Evolutionary conservation across 352 stramenopile species (phyloP), one percentile per base, ranked within the genome.

Genomic region (Pythium aquatile): DNA sequence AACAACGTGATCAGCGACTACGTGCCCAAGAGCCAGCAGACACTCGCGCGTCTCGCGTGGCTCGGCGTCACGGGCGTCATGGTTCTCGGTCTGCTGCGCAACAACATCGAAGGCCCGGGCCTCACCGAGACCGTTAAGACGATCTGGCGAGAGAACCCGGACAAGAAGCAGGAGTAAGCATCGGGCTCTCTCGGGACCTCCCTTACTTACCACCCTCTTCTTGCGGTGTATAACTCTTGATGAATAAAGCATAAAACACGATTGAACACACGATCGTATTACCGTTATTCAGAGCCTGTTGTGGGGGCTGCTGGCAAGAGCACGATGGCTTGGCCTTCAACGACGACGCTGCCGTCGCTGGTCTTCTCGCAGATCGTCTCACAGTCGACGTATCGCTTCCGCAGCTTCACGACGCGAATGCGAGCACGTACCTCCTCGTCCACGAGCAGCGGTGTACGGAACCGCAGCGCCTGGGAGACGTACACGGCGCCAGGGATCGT

Each of bases 1-100:
- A 98, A 98, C 81, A 91, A 96, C 72, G 92, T 98, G 60, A 89
- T 93, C 53, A 96, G 89, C 37, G 94, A 98, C 78, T 98, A 98
- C 74, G 90, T 96, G 65, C 93, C 94, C 30, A 97, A 97, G 74
- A 61, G 65, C n/a, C 46, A 66, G 55, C 70, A 74, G 52, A 83
- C 79, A 61, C 69, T 91, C 9, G 75, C 66, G 53, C 85, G 88
- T 67, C 60, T 93, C 42, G 80, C 69, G 52, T 81, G 83, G 74
- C 72, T 96, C 49, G 87, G 79, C 35, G 81, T 81, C 62, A 94
- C 87, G 13, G 81, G 78, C 47, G 67, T 96, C 65, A 88, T 92
- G 75, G 79, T 92, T 59, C 61, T 96, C 49, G 89, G 89, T 48
- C 72, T 97, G 55, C 47, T 96, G 65, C 90, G 84, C 65, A 76